These are phyloP conservation scores for Cucurbita maxima DNA, from an alignment of 306 rosid genomes.

Conservation along the genomic window DNA sequence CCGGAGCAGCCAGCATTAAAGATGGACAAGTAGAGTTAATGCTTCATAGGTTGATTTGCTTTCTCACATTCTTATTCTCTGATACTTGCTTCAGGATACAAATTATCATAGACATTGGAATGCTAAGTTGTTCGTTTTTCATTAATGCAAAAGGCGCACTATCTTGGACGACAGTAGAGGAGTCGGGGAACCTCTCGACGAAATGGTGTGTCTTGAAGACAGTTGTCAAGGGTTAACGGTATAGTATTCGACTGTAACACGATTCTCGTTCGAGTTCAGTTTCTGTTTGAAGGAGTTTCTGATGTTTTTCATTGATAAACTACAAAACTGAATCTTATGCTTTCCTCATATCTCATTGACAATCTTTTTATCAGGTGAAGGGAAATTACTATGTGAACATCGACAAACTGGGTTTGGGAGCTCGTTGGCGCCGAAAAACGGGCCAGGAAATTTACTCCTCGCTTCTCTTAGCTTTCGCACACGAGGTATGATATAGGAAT, in stretches of 20 bases:
- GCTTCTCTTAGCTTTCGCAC: conserved; percentile 41
- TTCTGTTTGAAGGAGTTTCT: background rate
- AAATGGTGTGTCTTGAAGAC: conserved; percentile 32
- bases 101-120: background rate
- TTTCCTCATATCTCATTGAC: background rate
- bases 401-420: conserved; percentile 38
- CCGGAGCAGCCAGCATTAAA: conserved; percentile 65
- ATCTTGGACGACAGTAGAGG: conserved; percentile 50
- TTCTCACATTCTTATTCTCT: background rate
- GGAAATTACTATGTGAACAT: conserved; percentile 49
- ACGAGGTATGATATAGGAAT: conserved; percentile 29
- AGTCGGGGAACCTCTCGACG: conserved; percentile 74
- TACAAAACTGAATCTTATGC: background rate
- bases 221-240: conserved; percentile 30
- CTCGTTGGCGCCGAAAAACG: conserved; percentile 59
- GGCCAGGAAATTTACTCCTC: conserved; percentile 76
- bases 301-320: background rate
- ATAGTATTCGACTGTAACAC: background rate
- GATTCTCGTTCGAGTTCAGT: background rate
- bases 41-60: conserved; percentile 67
- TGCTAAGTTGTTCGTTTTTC: conserved; percentile 1
- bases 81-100: background rate
- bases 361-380: conserved; percentile 32
- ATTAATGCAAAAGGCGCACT: conserved; percentile 38
- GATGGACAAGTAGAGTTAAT: conserved; percentile 82